A percentile compares a stretch with the other conserved stretches of the same genome.
These are phyloP conservation scores for Thamnidium elegans DNA, from an alignment of 192 early-diverging fungal genomes.

Conservation along the genomic window DNA sequence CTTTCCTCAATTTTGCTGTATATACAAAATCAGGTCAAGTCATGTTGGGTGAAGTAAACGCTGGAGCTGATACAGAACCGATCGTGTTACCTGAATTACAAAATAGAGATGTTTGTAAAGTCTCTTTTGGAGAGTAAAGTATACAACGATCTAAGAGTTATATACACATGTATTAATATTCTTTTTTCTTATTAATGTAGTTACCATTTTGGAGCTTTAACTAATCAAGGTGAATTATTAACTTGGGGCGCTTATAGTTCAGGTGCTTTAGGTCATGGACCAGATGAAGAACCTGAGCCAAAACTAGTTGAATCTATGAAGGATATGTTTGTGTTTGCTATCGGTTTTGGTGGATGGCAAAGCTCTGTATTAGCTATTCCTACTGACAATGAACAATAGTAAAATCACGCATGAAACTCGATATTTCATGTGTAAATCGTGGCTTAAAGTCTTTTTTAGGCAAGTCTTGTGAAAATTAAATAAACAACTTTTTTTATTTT, in stretches of 20 bases:
- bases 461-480: no score
- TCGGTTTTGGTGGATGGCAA: conserved; percentile 32
- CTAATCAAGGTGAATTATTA: conserved; percentile 17
- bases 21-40: conserved; percentile 16
- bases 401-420: no score
- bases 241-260: conserved; percentile 21
- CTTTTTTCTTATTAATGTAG: no score
- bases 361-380: conserved; percentile 15
- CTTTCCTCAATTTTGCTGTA: conserved; percentile 21
- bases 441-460: no score
- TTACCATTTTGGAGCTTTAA: conserved; percentile 27
- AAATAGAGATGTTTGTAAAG: conserved; percentile 15
- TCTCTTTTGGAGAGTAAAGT: conserved; percentile 30
- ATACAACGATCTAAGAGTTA: no score
- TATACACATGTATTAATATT: no score
- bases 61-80: background rate
- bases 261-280: conserved; percentile 23
- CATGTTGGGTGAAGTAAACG: conserved; percentile 1
- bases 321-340: conserved; percentile 32
- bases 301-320: conserved; percentile 7
- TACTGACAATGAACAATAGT: no score
- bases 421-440: no score
- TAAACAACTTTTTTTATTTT: no score
- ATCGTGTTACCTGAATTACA: background rate
- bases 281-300: background rate